phyloP scores from a whole-genome alignment of 2,329 filamentous ascomycete genomes.

The Aspergillus novofumigatus region DNA sequence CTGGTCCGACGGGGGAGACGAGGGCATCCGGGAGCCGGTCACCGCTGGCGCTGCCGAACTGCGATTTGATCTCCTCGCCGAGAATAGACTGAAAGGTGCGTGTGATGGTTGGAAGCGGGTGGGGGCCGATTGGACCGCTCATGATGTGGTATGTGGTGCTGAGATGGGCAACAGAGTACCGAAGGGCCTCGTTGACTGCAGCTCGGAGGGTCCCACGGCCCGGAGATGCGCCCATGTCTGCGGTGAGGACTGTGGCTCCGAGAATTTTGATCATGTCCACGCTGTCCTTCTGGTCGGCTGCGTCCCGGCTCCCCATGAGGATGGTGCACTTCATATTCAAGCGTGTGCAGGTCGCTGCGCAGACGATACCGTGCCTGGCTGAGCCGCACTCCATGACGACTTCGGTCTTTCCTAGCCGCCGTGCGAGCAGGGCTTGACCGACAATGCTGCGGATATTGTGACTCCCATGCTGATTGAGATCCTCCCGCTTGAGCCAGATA shows the following conservation, averaged over 20 bases:
- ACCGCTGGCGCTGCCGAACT: constrained; percentile 74
- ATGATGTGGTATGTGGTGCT: constrained; percentile 95
- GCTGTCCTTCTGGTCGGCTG: constrained; percentile 86
- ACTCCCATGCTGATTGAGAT: constrained; percentile 20
- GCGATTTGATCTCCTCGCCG: constrained; percentile 84
- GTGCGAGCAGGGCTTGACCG: constrained; percentile 72
- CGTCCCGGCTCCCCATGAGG: constrained; percentile 95
- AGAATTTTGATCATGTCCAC: constrained; percentile 94
- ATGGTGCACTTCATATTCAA: constrained; percentile 95
- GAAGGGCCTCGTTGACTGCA: constrained; percentile 87
- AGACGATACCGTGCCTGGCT: constrained; percentile 91
- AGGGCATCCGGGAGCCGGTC: constrained; percentile 82
- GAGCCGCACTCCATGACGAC: constrained; percentile 97
- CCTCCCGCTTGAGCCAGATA: constrained; percentile 25
- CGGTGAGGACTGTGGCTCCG: constrained; percentile 81
- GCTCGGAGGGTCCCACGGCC: constrained; percentile 63
- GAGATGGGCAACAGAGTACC: constrained; percentile 83
- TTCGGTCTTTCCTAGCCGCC: constrained; percentile 79
- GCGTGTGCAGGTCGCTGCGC: constrained; percentile 90
- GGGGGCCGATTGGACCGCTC: constrained; percentile 88
- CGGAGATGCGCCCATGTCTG: constrained; percentile 67
- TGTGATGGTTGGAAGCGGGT: constrained; percentile 95
- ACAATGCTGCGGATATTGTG: constrained; percentile 22
- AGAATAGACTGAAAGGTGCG: constrained; percentile 96
- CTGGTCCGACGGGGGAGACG: constrained; percentile 95